A percentile compares a stretch with the other conserved stretches of the same genome.
Evolutionary conservation across 2,329 filamentous ascomycete genomes (phyloP).

Genomic region (Chrysoporthe austroafricana): DNA sequence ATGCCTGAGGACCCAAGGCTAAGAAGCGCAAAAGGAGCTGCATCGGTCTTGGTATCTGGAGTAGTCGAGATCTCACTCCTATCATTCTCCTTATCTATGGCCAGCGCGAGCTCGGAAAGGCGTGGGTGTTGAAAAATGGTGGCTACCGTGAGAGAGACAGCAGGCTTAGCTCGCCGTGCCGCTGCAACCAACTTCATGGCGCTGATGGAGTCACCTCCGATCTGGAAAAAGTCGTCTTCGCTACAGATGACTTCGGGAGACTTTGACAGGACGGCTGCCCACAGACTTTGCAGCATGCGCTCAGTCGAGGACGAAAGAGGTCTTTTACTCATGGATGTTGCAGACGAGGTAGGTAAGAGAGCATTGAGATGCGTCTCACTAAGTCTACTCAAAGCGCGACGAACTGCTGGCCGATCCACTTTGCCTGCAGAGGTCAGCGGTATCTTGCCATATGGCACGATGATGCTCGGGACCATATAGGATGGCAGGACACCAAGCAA

Average conservation of each 20-base stretch:
- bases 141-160: slow-evolving; percentile 48
- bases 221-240: slow-evolving; percentile 50
- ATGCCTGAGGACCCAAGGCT: not conserved
- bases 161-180: slow-evolving; percentile 40
- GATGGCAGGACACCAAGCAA: slow-evolving; percentile 2
- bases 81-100: not conserved
- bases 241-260: slow-evolving; percentile 35
- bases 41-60: not conserved
- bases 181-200: slow-evolving; percentile 55
- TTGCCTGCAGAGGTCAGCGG: slow-evolving; percentile 34
- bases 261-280: slow-evolving; percentile 20
- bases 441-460: slow-evolving; percentile 34
- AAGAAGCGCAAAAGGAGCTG: not conserved
- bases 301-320: slow-evolving; percentile 41
- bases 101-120: not conserved
- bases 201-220: slow-evolving; percentile 56
- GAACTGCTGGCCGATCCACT: slow-evolving; percentile 22
- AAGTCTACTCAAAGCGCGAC: not conserved
- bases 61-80: not conserved
- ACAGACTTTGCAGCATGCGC: slow-evolving; percentile 43
- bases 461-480: slow-evolving; percentile 30
- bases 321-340: not conserved
- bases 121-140: slow-evolving; percentile 50
- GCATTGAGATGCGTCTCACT: not conserved
- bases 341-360: not conserved